Percentiles rank a stretch among this genome's conserved stretches.
Conservation (phyloP, 257 asterid species). For the Solanum bukasovii region DNA sequence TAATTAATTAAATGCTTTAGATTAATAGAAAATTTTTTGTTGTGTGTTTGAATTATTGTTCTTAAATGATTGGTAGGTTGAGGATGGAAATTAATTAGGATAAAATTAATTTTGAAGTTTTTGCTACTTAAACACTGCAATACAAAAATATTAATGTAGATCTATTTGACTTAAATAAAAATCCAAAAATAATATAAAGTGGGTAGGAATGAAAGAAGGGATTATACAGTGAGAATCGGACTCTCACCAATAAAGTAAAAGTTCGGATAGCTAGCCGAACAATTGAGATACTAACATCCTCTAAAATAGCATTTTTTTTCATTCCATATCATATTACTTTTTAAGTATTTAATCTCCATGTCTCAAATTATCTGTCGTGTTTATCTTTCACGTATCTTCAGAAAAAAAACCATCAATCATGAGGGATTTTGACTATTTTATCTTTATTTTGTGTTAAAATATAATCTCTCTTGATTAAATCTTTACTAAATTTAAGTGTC, state of each 20-base stretch:
- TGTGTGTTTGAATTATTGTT: neutral
- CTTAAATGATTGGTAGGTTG: neutral
- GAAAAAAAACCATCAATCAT: too few relatives aligned
- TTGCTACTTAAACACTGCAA: neutral
- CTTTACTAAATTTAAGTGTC: neutral
- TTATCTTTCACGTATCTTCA: neutral
- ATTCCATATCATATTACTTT: neutral
- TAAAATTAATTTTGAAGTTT: neutral
- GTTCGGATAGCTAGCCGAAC: accelerated
- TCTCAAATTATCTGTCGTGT: too few relatives aligned
- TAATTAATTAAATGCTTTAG: neutral
- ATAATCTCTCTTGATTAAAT: too few relatives aligned
- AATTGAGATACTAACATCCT: neutral
- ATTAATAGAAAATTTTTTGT: neutral
- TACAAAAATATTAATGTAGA: neutral
- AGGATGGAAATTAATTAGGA: neutral
- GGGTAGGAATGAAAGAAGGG: neutral
- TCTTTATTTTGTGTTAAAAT: neutral
- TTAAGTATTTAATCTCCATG: neutral
- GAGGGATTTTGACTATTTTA: neutral
- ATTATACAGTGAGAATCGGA: too few relatives aligned
- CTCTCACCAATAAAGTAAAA: neutral
- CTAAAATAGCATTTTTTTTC: neutral
- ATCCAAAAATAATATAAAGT: neutral
- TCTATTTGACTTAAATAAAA: neutral